Conservation (phyloP, 225 moss, liverwort and hornwort genomes). For the Bryoerythrophyllum caledonicum region DNA sequence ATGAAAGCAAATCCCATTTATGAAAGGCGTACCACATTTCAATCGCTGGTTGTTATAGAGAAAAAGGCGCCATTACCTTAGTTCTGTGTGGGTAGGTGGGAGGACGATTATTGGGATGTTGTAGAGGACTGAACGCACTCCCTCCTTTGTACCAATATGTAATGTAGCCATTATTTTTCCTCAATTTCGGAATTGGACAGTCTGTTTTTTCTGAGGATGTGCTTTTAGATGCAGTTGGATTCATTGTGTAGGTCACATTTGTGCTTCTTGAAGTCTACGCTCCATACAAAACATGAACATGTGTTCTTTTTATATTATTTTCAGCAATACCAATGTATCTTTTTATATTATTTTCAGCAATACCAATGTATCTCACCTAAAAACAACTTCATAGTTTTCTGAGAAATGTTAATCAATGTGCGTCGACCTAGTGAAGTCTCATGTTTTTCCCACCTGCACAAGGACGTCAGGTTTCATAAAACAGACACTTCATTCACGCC, state of each 20-base stretch:
- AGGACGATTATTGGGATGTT: conserved; percentile 24
- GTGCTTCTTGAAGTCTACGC: background rate
- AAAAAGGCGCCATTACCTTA: background rate
- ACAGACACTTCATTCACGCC: too few species aligned
- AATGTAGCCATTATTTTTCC: conserved; percentile 13
- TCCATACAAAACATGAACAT: background rate
- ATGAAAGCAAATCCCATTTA: too few species aligned
- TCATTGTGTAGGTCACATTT: background rate
- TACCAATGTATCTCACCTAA: too few species aligned
- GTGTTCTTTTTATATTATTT: too few species aligned
- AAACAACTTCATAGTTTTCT: too few species aligned
- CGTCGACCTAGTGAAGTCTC: too few species aligned
- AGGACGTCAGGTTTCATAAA: too few species aligned
- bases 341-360: too few species aligned
- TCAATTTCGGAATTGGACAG: background rate
- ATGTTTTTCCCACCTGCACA: too few species aligned
- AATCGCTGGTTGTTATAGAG: background rate
- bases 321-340: too few species aligned
- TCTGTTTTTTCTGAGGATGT: background rate
- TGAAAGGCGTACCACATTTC: too few species aligned
- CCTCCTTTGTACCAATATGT: conserved; percentile 33
- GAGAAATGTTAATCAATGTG: too few species aligned
- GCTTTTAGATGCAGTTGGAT: background rate
- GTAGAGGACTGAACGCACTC: background rate
- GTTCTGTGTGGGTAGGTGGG: background rate